phyloP scores from a whole-genome alignment of 1,284 basidiomycete species.

The Taiwanofungus camphoratus region DNA sequence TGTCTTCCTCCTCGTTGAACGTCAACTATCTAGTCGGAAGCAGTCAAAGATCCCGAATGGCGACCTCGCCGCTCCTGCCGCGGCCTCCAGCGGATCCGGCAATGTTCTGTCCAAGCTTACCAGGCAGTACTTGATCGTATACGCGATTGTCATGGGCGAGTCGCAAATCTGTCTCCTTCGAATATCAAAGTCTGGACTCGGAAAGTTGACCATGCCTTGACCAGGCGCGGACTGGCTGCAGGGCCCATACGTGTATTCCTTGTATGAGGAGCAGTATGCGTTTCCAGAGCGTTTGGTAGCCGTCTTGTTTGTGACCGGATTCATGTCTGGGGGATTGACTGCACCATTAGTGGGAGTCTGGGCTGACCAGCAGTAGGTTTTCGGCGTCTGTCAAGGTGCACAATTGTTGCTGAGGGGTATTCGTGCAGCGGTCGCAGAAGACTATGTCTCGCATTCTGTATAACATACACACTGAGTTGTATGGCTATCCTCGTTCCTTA shows the following conservation, averaged over 20 bases:
- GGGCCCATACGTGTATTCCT: slow-evolving; percentile 68
- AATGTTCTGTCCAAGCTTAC: slow-evolving; percentile 36
- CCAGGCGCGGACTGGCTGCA: slow-evolving; percentile 76
- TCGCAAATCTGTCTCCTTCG: background rate
- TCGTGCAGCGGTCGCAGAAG: slow-evolving; percentile 53
- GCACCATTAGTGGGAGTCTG: slow-evolving; percentile 68
- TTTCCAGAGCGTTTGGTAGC: slow-evolving; percentile 62
- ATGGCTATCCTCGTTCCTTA: slow-evolving; percentile 48
- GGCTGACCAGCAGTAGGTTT: slow-evolving; percentile 68
- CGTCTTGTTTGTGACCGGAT: slow-evolving; percentile 66
- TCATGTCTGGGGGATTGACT: slow-evolving; percentile 59
- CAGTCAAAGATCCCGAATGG: slow-evolving; percentile 16
- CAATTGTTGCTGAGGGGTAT: background rate
- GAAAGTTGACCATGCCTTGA: slow-evolving; percentile 3
- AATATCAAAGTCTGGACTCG: too few relatives aligned
- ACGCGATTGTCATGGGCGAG: slow-evolving; percentile 69
- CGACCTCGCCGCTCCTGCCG: slow-evolving; percentile 12
- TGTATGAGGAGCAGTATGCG: slow-evolving; percentile 64
- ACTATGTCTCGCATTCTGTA: slow-evolving; percentile 62
- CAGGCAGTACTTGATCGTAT: slow-evolving; percentile 58
- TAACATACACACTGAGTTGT: slow-evolving; percentile 57
- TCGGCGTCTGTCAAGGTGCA: background rate
- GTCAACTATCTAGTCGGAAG: slow-evolving; percentile 30
- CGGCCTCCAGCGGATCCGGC: slow-evolving; percentile 10
- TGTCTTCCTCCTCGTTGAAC: slow-evolving; percentile 42